Evolutionary conservation across 2,329 filamentous ascomycete genomes (phyloP).

Genomic region (Tolypocladium nubicola): DNA sequence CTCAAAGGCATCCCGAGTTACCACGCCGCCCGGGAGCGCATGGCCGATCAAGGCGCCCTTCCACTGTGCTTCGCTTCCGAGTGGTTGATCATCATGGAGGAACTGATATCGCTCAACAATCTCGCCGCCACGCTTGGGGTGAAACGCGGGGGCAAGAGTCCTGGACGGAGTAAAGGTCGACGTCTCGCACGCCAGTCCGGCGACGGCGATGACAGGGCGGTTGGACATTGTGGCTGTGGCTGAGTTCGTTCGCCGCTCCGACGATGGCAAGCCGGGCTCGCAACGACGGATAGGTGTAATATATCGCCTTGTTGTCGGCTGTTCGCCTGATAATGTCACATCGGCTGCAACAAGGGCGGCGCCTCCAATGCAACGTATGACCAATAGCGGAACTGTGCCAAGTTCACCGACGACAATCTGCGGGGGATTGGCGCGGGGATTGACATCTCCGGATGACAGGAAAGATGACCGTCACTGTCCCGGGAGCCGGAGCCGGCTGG

Average conservation of each 20-base stretch:
- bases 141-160: slow-evolving; percentile 35
- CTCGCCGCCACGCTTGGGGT: slow-evolving; percentile 31
- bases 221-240: slow-evolving; percentile 1
- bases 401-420: background rate
- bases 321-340: too few relatives aligned
- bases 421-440: background rate
- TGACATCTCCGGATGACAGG: background rate
- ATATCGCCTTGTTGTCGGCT: background rate
- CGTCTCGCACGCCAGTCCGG: slow-evolving; percentile 42
- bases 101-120: slow-evolving; percentile 35
- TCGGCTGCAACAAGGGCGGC: background rate
- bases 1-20: slow-evolving; percentile 35
- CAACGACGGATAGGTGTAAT: background rate
- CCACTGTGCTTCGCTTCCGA: slow-evolving; percentile 34
- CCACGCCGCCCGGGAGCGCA: slow-evolving; percentile 37
- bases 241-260: background rate
- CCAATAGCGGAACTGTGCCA: background rate
- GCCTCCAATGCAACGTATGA: too few relatives aligned
- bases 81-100: slow-evolving; percentile 25
- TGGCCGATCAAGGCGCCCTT: slow-evolving; percentile 40
- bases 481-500: background rate
- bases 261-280: background rate
- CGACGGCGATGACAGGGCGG: slow-evolving; percentile 35
- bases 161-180: slow-evolving; percentile 41
- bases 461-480: background rate